Percentiles rank a stretch among this genome's conserved stretches.
These are phyloP conservation scores for Sambucus nigra DNA, from an alignment of 129 eudicot species.

Conservation along the genomic window DNA sequence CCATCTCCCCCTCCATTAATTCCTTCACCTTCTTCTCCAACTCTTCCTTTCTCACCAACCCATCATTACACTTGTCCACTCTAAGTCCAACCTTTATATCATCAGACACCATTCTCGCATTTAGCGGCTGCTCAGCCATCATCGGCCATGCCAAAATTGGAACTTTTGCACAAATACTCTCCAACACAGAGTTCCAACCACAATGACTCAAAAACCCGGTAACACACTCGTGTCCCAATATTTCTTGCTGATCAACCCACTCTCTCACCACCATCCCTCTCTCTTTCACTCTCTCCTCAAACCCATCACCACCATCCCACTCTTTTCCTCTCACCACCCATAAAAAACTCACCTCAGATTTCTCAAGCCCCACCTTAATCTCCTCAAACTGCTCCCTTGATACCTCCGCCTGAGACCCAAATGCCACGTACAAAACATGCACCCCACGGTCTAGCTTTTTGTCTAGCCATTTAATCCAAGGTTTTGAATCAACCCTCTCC, in stretches of 20 bases:
- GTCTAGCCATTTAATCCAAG: constrained; percentile 41
- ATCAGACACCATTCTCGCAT: constrained; percentile 36
- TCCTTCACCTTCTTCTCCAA: constrained; percentile 32
- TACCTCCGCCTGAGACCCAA: constrained; percentile 42
- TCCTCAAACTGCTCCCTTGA: constrained; percentile 23
- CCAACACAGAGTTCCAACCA: constrained; percentile 47
- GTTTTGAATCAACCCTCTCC: not conserved
- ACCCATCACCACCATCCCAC: constrained; percentile 10
- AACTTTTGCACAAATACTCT: constrained; percentile 44
- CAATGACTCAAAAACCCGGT: constrained; percentile 47
- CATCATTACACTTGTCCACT: constrained; percentile 33
- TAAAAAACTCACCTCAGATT: constrained; percentile 30
- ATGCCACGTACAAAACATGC: constrained; percentile 32
- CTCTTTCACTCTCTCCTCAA: constrained; percentile 26
- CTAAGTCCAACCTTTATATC: constrained; percentile 26
- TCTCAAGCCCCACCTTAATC: constrained; percentile 21
- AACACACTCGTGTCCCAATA: constrained; percentile 26
- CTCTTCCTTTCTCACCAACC: constrained; percentile 28
- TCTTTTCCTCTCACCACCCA: constrained; percentile 33
- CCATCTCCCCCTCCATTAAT: constrained; percentile 37
- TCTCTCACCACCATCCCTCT: constrained; percentile 38
- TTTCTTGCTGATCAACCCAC: constrained; percentile 45
- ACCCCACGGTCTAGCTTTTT: constrained; percentile 13
- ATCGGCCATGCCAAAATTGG: constrained; percentile 55
- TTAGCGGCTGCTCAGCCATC: constrained; percentile 51